Evolutionary conservation across 768 basidiomycete genomes (phyloP).

Genomic region (Phylloporus rhodoxanthus): DNA sequence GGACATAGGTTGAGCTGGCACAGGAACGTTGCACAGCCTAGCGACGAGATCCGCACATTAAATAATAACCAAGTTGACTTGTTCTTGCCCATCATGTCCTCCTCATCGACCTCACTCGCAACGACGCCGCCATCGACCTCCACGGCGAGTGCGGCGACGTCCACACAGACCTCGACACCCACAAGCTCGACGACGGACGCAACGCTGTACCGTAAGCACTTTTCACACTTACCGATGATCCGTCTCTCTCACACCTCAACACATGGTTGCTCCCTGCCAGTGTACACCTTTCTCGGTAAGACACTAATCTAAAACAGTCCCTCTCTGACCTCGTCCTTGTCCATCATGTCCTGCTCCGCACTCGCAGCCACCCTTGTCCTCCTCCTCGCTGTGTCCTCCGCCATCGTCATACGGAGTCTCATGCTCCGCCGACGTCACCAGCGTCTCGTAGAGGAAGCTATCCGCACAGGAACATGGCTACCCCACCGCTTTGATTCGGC

Average conservation of each 20-base stretch:
- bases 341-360: constrained; percentile 34
- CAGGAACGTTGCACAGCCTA: too few relatives aligned
- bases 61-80: background rate
- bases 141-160: background rate
- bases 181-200: constrained; percentile 17
- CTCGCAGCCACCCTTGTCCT: constrained; percentile 60
- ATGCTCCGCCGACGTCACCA: constrained; percentile 58
- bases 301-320: background rate
- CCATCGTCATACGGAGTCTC: constrained; percentile 61
- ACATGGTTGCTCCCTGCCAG: constrained; percentile 11
- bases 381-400: constrained; percentile 59
- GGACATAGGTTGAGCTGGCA: too few relatives aligned
- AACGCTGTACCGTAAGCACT: constrained; percentile 25
- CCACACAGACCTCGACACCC: background rate
- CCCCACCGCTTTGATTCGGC: constrained; percentile 24
- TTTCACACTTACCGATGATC: constrained; percentile 20
- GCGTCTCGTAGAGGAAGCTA: constrained; percentile 55
- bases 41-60: too few relatives aligned
- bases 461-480: constrained; percentile 57
- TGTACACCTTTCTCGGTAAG: constrained; percentile 32
- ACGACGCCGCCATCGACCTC: background rate
- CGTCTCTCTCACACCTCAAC: constrained; percentile 7
- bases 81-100: background rate
- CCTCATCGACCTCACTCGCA: background rate
- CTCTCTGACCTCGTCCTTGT: background rate